phyloP scores from a whole-genome alignment of 805 yeast species.

The Kodamaea neixiangensis region DNA sequence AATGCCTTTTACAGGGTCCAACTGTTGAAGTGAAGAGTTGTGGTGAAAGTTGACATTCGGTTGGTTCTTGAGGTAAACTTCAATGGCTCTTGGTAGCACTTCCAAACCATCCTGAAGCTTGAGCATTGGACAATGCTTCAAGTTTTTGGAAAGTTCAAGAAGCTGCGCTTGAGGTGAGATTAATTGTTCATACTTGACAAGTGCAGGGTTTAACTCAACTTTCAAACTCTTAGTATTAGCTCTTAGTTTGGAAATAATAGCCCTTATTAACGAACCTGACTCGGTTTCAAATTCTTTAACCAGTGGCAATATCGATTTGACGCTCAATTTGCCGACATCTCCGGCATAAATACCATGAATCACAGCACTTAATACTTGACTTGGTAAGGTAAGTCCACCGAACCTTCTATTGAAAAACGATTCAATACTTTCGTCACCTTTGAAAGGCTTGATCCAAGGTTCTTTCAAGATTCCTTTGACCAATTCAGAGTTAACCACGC shows the following conservation, averaged over 20 bases:
- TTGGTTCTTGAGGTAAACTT: slow-evolving; percentile 33
- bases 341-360: slow-evolving; percentile 87
- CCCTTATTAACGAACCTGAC: slow-evolving; percentile 58
- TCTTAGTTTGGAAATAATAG: slow-evolving; percentile 39
- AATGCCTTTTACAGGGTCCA: slow-evolving; percentile 21
- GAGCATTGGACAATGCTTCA: slow-evolving; percentile 64
- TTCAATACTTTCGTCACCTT: slow-evolving; percentile 69
- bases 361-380: slow-evolving; percentile 74
- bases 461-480: slow-evolving; percentile 50
- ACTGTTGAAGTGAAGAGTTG: slow-evolving; percentile 22
- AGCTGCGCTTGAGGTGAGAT: slow-evolving; percentile 46
- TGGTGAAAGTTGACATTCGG: slow-evolving; percentile 45
- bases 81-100: slow-evolving; percentile 48
- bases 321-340: slow-evolving; percentile 67
- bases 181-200: slow-evolving; percentile 39
- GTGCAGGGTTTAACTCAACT: slow-evolving; percentile 12
- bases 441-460: slow-evolving; percentile 40
- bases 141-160: slow-evolving; percentile 28
- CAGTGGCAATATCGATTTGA: slow-evolving; percentile 56
- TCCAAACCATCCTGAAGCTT: slow-evolving; percentile 59
- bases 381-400: slow-evolving; percentile 50
- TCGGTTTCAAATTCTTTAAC: slow-evolving; percentile 59
- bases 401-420: slow-evolving; percentile 69
- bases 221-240: not conserved
- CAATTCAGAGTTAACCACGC: slow-evolving; percentile 45